A percentile compares a stretch with the other conserved stretches of the same genome.
These are phyloP conservation scores for Sporisorium graminicola DNA, from an alignment of 1,284 basidiomycete species.

Conservation along the genomic window DNA sequence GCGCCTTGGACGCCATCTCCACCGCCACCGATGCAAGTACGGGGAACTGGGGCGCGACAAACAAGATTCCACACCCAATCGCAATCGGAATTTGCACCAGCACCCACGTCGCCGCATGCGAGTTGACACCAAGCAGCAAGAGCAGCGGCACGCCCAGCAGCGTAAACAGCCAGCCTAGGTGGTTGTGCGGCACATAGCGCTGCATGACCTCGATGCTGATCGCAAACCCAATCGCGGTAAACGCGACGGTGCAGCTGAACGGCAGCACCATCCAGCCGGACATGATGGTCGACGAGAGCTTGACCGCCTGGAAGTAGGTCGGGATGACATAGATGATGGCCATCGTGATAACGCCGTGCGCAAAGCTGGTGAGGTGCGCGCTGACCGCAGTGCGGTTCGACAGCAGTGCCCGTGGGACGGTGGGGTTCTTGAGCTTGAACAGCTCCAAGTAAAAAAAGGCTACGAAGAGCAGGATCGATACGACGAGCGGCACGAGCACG, in stretches of 20 bases:
- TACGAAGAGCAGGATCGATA: constrained; percentile 20
- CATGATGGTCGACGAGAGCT: constrained; percentile 29
- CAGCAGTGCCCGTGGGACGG: constrained; percentile 27
- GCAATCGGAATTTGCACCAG: constrained; percentile 40
- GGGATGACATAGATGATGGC: constrained; percentile 50
- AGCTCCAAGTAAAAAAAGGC: constrained; percentile 43
- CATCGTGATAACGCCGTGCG: constrained; percentile 44
- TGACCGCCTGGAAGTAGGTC: constrained; percentile 47
- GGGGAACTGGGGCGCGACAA: constrained; percentile 50
- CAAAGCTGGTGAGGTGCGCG: constrained; percentile 28
- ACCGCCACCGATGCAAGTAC: constrained; percentile 29
- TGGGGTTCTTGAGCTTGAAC: constrained; percentile 28
- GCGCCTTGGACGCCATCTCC: constrained; percentile 27
- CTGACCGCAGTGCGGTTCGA: constrained; percentile 28
- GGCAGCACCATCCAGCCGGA: constrained; percentile 46
- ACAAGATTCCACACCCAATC: constrained; percentile 39
- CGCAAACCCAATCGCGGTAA: constrained; percentile 35
- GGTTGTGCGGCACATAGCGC: constrained; percentile 40
- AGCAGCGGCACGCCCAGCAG: constrained; percentile 34
- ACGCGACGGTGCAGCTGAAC: constrained; percentile 40
- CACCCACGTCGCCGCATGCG: constrained; percentile 25
- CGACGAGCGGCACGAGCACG: constrained; percentile 34
- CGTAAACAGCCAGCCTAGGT: constrained; percentile 48
- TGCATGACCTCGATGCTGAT: constrained; percentile 34
- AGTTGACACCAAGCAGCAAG: constrained; percentile 24